Base-by-base conservation (phyloP, 2,329 filamentous ascomycete species). In the Xylariales sp. region DNA sequence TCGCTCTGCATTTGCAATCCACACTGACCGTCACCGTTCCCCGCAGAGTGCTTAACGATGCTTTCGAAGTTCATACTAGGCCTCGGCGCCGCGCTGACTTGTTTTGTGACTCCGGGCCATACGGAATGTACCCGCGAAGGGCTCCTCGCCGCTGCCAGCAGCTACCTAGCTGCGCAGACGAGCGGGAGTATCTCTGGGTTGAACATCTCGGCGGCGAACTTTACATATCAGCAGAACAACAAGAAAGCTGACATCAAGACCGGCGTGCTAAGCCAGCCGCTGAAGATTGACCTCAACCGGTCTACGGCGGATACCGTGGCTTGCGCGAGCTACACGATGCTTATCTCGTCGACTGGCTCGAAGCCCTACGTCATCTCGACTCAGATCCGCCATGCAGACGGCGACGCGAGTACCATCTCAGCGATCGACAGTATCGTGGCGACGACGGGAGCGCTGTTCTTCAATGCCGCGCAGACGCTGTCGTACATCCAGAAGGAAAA, bases 371-470 rank as follows among this genome's bases (percentile, higher is more conserved):
- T 80, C 8, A 73, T 79, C 23, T 75, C 76, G 1, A 80, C 79
- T 6, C 79, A 80, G 67, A 75, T 80, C 56, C 76, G 78, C 3
- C 78, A 80, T 61, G 62, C 64, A 4, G 70, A 58, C 7, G 65
- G 71, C 10, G 73, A 75, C 57, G 71, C 74, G 0, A 55, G 66
- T 6, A 66, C 65, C 5, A 80, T 79, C 53, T 64, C 76, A 0
- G 46, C 73, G 45, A 77, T 80, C 54, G 78, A 80, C 68, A 80
- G 75, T 14, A 78, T 80, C 56, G 78, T 76, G 0, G 78, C 78
- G 18, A 80, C 79, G 3, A 79, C 77, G 7, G 78, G 78, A 2
- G 73, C 75, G n/a, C 74, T 80, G 3, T 80, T 80, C 72, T 80
- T 80, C 73, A 75, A 80, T 62, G 78, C 79, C 5, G 62, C 60